Base-by-base conservation (phyloP, 768 basidiomycete genomes). In the Leccinum fibrillosum region DNA sequence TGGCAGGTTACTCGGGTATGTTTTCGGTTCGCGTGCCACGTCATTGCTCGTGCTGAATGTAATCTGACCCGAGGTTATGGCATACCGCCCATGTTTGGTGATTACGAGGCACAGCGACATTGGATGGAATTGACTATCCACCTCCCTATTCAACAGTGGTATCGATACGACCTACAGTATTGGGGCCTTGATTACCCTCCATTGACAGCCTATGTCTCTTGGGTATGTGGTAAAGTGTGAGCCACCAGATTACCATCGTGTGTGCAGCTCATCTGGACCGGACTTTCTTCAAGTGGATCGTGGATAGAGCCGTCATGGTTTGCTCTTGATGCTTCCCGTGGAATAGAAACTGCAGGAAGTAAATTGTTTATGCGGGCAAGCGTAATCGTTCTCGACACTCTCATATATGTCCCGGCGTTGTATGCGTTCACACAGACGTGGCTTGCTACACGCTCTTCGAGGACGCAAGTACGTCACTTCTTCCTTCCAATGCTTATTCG, bases 101-200 rank as follows among this genome's bases (percentile, higher is more conserved):
- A 96, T 73, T 96, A 91, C 64, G 94, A 96, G 70, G 94, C 94
- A 0, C 94, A 95, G 67, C 78, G 94, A 54, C 94, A 95, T 73
- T 96, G 94, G 94, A 92, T 96, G 90, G 94, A 95, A 65, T 69
- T 96, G 39, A 92, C 91, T 3, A 72, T 86, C 25, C 89, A 94
- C 67, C 76, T 93, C 1, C 90, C 94, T 0, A 65, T 84, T 19
- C 75, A 74, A 13, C 74, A 88, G 60, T 98, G 95, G 95, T 98
- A 98, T 72, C 85, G 75, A 1, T 91, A 94, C 71, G 91, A 96
- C 66, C 78, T 91, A 30, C 83, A 83, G 35, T 96, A 96, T 67
- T 98, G 95, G 95, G 92, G 92, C 0, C 78, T 98, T 52, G 95
- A 98, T 73, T 98, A 98, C 75, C 94, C 94, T 4, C 94, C 94